Conservation (phyloP, 2,329 filamentous ascomycete species). For the Monosporascus sp. region DNA sequence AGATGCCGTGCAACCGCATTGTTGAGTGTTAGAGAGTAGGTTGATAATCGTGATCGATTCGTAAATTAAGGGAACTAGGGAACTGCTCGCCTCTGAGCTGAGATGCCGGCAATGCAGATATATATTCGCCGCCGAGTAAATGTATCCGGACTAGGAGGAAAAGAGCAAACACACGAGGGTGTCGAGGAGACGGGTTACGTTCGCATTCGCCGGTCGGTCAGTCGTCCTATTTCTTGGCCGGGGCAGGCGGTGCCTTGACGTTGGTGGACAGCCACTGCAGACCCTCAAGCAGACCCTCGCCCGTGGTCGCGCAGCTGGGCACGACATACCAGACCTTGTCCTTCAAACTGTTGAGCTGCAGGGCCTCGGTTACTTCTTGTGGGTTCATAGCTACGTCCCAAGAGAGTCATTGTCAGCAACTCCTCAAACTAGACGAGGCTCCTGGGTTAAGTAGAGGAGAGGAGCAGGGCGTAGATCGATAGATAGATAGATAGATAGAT, state of each 20-base stretch:
- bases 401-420: background rate
- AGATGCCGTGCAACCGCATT: background rate
- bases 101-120: too few species aligned
- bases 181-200: too few species aligned
- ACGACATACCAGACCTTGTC: conserved; percentile 83
- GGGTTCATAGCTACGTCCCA: conserved; percentile 65
- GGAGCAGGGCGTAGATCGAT: too few species aligned
- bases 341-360: conserved; percentile 71
- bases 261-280: conserved; percentile 81
- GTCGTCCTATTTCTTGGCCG: conserved; percentile 46
- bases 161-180: too few species aligned
- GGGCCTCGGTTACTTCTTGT: conserved; percentile 70
- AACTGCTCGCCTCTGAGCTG: background rate
- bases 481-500: background rate
- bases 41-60: background rate
- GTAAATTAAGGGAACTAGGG: background rate
- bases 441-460: too few species aligned
- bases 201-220: background rate
- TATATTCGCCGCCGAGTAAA: too few species aligned
- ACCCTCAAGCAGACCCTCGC: conserved; percentile 75
- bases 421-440: too few species aligned
- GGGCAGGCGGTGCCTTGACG: conserved; percentile 60
- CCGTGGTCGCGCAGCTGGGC: conserved; percentile 75
- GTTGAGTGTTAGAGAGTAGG: background rate
- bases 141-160: too few species aligned